Evolutionary conservation across 352 stramenopile genomes (phyloP), one percentile per base, ranked within the genome.

Genomic region (Pythium pyrilobum): DNA sequence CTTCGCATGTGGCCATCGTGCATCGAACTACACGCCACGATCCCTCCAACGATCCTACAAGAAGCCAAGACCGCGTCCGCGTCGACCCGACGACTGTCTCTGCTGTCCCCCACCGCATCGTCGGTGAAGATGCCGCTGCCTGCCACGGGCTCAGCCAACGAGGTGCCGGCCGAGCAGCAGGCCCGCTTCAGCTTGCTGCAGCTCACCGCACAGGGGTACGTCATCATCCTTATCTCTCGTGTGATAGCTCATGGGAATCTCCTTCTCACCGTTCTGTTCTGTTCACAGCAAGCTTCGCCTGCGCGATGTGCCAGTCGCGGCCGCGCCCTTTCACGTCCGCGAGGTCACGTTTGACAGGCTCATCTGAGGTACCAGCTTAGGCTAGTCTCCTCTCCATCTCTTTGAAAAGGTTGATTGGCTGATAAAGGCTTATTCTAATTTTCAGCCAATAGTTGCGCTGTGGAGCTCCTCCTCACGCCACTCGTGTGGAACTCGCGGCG

Each of bases 1-100:
- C 53, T 92, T 23, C 77, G 81, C 11, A 87, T 92, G 77, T 92
- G 81, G 81, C 77, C 81, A 4, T 78, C 75, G 9, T 87, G 87
- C 41, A 61, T 87, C 31, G 62, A 81, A 1, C 78, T 76, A 54
- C 63, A 68, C 18, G 73, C 79, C 4, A 32, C 41, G 18, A 53
- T 88, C 0, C 74, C 77, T 10, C 45, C 60, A 6, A 69, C 73
- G 6, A 27, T 82, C 13, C 21, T 86, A 9, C 37, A 67, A 18
- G 46, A 71, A n/a, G 57, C 41, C 4, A 53, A 41, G 37, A 46
- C 43, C 10, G 46, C 10, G 3, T 25, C 36, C 2, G 42, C 21
- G 23, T 56, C 61, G 1, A 55, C 51, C 11, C 41, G 62, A n/a
- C 50, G 53, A 25, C n/a, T 73, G 2, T 70, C 62, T 20, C 23